phyloP scores from a whole-genome alignment of 2,329 filamentous ascomycete genomes.

The Ceratocystiopsis sp. region DNA sequence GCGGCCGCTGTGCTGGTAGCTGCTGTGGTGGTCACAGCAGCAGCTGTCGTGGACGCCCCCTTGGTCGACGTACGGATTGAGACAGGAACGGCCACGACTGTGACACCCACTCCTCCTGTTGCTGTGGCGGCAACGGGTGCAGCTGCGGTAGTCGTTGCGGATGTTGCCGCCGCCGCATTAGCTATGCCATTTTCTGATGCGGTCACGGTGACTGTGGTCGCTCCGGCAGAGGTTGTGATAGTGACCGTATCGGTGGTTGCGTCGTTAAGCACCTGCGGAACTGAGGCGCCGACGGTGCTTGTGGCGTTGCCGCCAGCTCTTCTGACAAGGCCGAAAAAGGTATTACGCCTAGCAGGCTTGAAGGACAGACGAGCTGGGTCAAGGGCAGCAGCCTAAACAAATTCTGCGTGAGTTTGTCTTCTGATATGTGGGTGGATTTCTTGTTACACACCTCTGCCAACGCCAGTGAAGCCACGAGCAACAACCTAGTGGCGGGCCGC shows the following conservation, averaged over 20 bases:
- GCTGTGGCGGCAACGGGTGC: neutral
- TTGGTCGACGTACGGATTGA: constrained; percentile 6
- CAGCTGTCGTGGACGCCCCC: constrained; percentile 3
- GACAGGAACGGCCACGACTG: constrained; percentile 8
- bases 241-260: neutral
- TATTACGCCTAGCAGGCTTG: too few species aligned
- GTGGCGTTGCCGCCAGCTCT: constrained; percentile 9
- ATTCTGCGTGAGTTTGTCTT: too few species aligned
- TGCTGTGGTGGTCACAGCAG: constrained; percentile 1
- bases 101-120: constrained; percentile 8
- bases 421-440: too few species aligned
- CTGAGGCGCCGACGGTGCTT: constrained; percentile 17
- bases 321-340: too few species aligned
- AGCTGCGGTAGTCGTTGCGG: neutral
- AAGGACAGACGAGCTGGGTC: too few species aligned
- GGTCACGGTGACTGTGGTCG: constrained; percentile 2
- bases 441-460: too few species aligned
- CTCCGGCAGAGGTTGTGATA: neutral
- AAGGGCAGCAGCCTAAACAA: too few species aligned
- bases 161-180: neutral
- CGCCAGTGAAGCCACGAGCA: too few species aligned
- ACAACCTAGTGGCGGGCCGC: too few species aligned
- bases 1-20: neutral
- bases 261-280: neutral
- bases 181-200: constrained; percentile 9